phyloP scores from a whole-genome alignment of 768 basidiomycete genomes.

The Sutorius australiensis region DNA sequence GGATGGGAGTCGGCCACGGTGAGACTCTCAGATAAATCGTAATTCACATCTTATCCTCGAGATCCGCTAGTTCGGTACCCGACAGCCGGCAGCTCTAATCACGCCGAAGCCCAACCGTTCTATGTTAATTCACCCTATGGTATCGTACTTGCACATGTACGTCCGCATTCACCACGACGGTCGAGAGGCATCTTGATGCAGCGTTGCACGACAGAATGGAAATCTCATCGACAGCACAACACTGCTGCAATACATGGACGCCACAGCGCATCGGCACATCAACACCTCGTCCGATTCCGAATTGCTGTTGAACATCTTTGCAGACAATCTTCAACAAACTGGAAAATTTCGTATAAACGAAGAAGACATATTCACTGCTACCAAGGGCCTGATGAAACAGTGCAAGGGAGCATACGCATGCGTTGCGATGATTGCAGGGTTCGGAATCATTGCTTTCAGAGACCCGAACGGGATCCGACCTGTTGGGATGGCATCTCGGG shows the following conservation, averaged over 20 bases:
- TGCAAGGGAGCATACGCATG: conserved; percentile 95
- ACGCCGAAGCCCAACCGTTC: conserved; percentile 98
- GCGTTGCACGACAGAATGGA: conserved; percentile 68
- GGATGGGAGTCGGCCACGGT: conserved; percentile 99
- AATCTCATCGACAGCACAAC: conserved; percentile 91
- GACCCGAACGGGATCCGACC: conserved; percentile 98
- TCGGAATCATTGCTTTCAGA: conserved; percentile 95
- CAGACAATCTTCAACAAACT: conserved; percentile 95
- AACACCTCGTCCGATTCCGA: conserved; percentile 99
- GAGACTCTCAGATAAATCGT: conserved; percentile 17
- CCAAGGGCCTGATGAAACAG: conserved; percentile 83
- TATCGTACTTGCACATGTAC: conserved; percentile 94
- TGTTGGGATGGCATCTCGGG: conserved; percentile 77
- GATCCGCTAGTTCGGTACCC: conserved; percentile 83
- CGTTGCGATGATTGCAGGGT: conserved; percentile 98
- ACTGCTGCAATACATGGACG: conserved; percentile 92
- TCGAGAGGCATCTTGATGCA: conserved; percentile 1
- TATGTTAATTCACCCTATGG: conserved; percentile 99
- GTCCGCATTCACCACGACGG: conserved; percentile 24
- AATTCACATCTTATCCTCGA: conserved; percentile 11
- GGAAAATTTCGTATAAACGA: conserved; percentile 99
- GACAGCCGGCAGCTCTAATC: conserved; percentile 94
- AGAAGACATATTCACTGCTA: conserved; percentile 96
- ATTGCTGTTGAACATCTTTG: conserved; percentile 94
- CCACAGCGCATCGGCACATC: conserved; percentile 95